These are phyloP conservation scores for Arctium minus DNA, from an alignment of 129 eudicot genomes.

Conservation along the genomic window DNA sequence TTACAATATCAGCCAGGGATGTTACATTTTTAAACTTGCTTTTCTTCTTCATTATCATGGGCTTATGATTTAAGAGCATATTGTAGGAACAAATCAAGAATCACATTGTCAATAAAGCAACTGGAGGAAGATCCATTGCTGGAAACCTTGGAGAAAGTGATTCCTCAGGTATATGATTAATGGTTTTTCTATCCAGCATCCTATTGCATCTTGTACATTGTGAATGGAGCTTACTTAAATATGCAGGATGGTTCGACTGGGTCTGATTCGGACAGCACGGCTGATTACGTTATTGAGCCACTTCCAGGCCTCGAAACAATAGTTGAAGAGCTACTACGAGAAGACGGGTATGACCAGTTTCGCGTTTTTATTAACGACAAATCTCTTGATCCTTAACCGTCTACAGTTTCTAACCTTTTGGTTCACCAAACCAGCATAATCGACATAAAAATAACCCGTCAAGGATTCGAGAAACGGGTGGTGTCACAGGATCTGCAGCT, in stretches of 20 bases:
- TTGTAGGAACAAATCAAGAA: slow-evolving; percentile 69
- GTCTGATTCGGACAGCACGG: slow-evolving; percentile 24
- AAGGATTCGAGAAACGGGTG: slow-evolving; percentile 97
- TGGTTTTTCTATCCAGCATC: background rate
- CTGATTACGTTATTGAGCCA: slow-evolving; percentile 59
- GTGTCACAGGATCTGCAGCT: slow-evolving; percentile 97
- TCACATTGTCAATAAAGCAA: slow-evolving; percentile 84
- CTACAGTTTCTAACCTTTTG: slow-evolving; percentile 5
- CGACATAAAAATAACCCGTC: slow-evolving; percentile 66
- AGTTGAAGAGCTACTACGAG: slow-evolving; percentile 66
- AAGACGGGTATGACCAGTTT: slow-evolving; percentile 69
- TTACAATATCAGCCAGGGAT: no score
- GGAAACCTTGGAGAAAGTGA: slow-evolving; percentile 91
- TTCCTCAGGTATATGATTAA: slow-evolving; percentile 61
- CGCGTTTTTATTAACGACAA: background rate
- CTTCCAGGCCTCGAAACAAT: slow-evolving; percentile 87
- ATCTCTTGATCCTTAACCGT: background rate
- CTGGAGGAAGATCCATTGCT: slow-evolving; percentile 90
- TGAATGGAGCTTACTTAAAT: background rate
- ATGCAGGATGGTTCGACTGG: slow-evolving; percentile 52
- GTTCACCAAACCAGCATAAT: slow-evolving; percentile 45
- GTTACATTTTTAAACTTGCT: background rate
- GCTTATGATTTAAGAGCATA: background rate
- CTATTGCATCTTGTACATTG: background rate
- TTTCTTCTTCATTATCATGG: background rate